Base-by-base conservation (phyloP, 73 alveolate genomes). In the Loxodes magnus region DNA sequence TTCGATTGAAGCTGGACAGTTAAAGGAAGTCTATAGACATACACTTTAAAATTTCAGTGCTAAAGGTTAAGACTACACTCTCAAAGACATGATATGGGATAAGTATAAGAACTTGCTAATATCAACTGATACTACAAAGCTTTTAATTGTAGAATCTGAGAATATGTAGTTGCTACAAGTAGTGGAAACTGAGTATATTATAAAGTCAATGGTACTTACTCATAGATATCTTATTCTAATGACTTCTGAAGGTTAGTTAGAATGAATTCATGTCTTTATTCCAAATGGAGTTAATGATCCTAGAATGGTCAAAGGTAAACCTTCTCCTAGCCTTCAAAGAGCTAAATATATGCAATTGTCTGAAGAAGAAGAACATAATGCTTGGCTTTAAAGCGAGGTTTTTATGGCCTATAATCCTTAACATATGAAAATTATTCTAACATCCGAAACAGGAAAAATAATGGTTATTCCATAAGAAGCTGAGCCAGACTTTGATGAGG, bases 401-500 rank as follows among this genome's bases (percentile, higher is more conserved):
- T 69, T 54, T 29, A 77, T 82, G 86, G 67, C 62, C 52, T 84
- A 82, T 70, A 74, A 79, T 49, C 51, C 68, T 41, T 56, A 60
- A 15, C 86, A 56, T 69, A 74, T 71, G 63, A 87, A 76, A 74
- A 56, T 87, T n/a, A 62, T 84, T 67, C 56, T 77, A 39, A 85
- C 82, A 27, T 67, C 93, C 7, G 61, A 46, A 31, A 51, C 52
- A 38, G 92, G 92, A 29, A 63, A 72, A 59, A 25, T 87, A 12
- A 81, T 79, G 44, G 51, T 77, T 35, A 65, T 87, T 24, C 62
- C 55, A 54, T 41, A 48, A 14, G 81, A 85, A 56, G 90, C 86
- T 14, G 97, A 87, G 51, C 94, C 89, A 36, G 84, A 70, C 37
- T 58, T 77, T 30, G 56, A 87, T 22, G 94, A 77, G 53, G 85